Conservation (phyloP, 169 alveolate species). For the Eimeria brunetti region DNA sequence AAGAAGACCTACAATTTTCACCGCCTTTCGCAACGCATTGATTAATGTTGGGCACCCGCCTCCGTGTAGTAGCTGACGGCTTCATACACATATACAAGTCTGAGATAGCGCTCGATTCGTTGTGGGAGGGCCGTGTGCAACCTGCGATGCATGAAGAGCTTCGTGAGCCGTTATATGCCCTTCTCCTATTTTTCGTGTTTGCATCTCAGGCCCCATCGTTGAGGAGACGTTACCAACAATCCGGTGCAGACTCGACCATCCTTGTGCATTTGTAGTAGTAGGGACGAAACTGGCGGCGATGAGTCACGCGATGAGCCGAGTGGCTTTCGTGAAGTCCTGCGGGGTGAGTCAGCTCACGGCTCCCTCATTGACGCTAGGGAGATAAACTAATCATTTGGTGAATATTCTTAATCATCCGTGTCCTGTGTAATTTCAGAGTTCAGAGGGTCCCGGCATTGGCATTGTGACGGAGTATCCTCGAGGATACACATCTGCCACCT, state of each 20-base stretch:
- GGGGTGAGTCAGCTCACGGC: conserved; percentile 52
- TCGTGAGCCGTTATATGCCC: conserved; percentile 2
- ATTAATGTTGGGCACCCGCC: not conserved
- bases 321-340: conserved; percentile 64
- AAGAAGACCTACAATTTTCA: not conserved
- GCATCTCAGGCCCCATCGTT: conserved; percentile 30
- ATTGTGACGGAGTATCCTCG: conserved; percentile 44
- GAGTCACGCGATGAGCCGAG: conserved; percentile 39
- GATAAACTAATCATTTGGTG: not conserved
- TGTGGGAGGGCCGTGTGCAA: not conserved
- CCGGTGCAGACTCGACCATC: conserved; percentile 14
- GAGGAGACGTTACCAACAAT: not conserved
- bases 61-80: not conserved
- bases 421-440: conserved; percentile 46
- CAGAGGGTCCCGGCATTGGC: conserved; percentile 63
- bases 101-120: not conserved
- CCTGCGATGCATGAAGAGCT: not conserved
- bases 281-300: conserved; percentile 65
- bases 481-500: not conserved
- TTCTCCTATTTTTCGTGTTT: not conserved
- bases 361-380: not conserved
- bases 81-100: not conserved
- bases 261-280: conserved; percentile 33
- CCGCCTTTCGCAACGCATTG: not conserved
- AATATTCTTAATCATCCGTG: not conserved